Percentiles rank a stretch among this genome's conserved stretches.
phyloP scores from a whole-genome alignment of 768 basidiomycete species.

The Amylocystis lapponica region DNA sequence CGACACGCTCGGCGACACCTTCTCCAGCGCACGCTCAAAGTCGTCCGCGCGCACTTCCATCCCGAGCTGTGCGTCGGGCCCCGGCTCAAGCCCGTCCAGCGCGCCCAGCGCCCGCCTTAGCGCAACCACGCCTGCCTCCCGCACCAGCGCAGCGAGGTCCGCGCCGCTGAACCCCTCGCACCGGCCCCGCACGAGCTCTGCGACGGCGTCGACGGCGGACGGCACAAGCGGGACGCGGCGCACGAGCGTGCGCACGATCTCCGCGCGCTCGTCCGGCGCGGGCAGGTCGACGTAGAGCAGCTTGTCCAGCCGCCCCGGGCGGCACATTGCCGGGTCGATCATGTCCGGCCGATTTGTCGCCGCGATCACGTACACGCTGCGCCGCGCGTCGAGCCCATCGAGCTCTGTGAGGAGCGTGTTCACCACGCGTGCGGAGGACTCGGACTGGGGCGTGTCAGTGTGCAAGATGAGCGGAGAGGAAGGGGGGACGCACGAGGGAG shows the following conservation, averaged over 20 bases:
- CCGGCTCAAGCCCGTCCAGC: conserved; percentile 52
- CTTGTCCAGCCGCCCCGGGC: conserved; percentile 94
- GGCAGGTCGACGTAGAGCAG: conserved; percentile 91
- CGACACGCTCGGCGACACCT: conserved; percentile 85
- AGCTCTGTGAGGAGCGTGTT: conserved; percentile 93
- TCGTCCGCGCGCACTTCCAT: conserved; percentile 58
- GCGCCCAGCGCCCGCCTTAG: conserved; percentile 63
- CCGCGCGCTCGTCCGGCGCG: conserved; percentile 61
- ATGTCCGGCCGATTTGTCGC: conserved; percentile 96
- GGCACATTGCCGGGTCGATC: conserved; percentile 97
- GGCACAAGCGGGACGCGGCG: conserved; percentile 61
- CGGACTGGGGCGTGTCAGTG: no score
- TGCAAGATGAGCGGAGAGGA: no score
- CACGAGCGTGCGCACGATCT: conserved; percentile 76
- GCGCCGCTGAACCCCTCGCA: conserved; percentile 93
- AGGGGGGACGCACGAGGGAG: conserved; percentile 53
- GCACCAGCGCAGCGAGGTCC: conserved; percentile 80
- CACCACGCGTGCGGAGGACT: conserved; percentile 89
- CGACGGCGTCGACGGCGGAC: conserved; percentile 24
- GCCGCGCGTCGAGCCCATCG: conserved; percentile 83
- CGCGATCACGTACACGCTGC: conserved; percentile 87
- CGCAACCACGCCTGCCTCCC: conserved; percentile 88
- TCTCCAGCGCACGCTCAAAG: conserved; percentile 68
- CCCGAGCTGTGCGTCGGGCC: conserved; percentile 25
- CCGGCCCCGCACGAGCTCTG: conserved; percentile 46